Percentiles rank a stretch among this genome's conserved stretches.
Evolutionary conservation across 1,284 basidiomycete species (phyloP).

Genomic region (Heliocybe sulcata): DNA sequence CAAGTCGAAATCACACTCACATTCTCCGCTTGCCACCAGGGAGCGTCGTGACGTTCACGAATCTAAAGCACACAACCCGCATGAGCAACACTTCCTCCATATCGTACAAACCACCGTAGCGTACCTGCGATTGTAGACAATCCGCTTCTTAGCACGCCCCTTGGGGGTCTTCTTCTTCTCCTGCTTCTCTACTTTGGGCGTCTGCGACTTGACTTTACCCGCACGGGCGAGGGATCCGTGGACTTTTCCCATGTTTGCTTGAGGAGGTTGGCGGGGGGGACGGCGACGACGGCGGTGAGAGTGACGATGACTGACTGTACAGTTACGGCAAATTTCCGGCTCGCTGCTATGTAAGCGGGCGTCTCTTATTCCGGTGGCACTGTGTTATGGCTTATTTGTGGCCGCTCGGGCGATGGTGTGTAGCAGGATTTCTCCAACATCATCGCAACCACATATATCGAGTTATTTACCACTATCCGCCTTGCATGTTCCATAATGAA

Average conservation of each 20-base stretch:
- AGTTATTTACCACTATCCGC: no score
- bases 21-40: slow-evolving; percentile 94
- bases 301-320: slow-evolving; percentile 3
- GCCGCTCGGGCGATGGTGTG: no score
- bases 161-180: slow-evolving; percentile 97
- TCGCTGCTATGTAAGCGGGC: neutral
- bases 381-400: neutral
- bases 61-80: slow-evolving; percentile 38
- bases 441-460: no score
- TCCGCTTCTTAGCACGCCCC: slow-evolving; percentile 95
- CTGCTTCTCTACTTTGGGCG: slow-evolving; percentile 95
- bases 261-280: neutral
- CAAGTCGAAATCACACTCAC: slow-evolving; percentile 49
- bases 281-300: neutral
- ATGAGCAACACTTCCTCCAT: neutral
- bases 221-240: slow-evolving; percentile 99
- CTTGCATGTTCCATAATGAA: neutral
- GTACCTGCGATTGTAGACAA: slow-evolving; percentile 91
- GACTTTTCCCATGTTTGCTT: slow-evolving; percentile 34
- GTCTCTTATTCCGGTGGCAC: neutral
- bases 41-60: slow-evolving; percentile 90
- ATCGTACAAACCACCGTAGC: slow-evolving; percentile 20
- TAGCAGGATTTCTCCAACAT: no score
- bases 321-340: slow-evolving; percentile 1
- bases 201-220: slow-evolving; percentile 98